These are phyloP conservation scores for Lasiodiplodia sp. DNA, from an alignment of 2,329 filamentous ascomycete genomes.

Conservation along the genomic window DNA sequence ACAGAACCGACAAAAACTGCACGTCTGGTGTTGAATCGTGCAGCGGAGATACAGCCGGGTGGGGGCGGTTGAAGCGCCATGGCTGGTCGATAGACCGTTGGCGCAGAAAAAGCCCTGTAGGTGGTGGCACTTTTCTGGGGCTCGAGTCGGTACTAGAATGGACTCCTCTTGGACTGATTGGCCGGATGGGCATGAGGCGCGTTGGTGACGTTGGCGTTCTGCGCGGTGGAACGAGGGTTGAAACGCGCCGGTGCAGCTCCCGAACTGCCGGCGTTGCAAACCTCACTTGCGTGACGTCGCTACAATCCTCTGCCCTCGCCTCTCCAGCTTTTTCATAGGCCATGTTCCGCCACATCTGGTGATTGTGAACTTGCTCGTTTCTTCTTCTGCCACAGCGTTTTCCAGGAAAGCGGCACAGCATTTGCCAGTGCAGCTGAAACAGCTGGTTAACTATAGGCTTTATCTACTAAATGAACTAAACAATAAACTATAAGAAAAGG, in stretches of 20 bases:
- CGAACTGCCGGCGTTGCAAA: conserved; percentile 17
- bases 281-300: not conserved
- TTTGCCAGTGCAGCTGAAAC: no score
- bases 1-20: no score
- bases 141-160: not conserved
- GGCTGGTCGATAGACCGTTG: not conserved
- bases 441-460: not conserved
- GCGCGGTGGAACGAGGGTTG: not conserved
- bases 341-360: not conserved
- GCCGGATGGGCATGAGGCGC: not conserved
- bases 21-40: conserved; percentile 17
- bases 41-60: not conserved
- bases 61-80: not conserved
- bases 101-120: not conserved
- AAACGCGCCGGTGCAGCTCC: conserved; percentile 10
- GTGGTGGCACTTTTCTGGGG: not conserved
- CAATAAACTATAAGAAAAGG: not conserved
- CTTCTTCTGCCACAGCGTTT: not conserved
- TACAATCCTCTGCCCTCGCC: no score
- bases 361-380: not conserved
- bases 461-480: not conserved
- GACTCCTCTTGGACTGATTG: not conserved
- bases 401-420: not conserved
- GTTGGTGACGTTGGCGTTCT: not conserved
- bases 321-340: not conserved